phyloP scores from a whole-genome alignment of 73 alveolate genomes.

The Symbiodinium pilosum region DNA sequence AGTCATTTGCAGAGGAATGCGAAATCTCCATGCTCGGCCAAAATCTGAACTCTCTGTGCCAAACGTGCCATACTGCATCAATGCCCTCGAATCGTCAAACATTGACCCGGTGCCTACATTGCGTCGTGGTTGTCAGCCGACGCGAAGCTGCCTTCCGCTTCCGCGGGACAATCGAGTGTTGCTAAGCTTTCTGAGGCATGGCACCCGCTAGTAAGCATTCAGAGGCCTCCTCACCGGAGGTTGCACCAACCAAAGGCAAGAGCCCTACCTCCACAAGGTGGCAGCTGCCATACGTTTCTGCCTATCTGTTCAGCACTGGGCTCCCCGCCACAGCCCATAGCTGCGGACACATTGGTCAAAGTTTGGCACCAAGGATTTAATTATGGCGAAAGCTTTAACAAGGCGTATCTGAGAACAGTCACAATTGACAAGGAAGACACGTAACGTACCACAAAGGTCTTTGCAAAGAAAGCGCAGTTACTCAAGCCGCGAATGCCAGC shows the following conservation, averaged over 20 bases:
- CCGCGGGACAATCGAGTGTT: no score
- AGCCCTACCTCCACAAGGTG: not conserved
- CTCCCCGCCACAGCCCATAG: not conserved
- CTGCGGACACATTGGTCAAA: not conserved
- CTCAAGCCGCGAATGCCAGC: not conserved
- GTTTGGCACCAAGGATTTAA: no score
- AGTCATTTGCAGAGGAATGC: no score
- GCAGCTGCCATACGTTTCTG: no score
- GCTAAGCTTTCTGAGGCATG: no score
- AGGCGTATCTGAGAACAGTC: no score
- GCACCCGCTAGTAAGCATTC: no score
- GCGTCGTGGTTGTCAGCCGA: slow-evolving; percentile 31
- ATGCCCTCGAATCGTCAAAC: not conserved
- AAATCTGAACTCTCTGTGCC: not conserved
- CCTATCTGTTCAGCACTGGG: no score
- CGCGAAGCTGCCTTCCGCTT: not conserved
- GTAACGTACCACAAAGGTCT: no score
- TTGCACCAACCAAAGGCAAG: not conserved
- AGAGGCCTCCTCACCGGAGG: not conserved
- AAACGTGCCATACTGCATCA: not conserved
- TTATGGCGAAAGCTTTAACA: no score
- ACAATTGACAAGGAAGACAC: no score
- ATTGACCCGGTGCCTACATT: slow-evolving; percentile 15
- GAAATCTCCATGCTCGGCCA: no score
- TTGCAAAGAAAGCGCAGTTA: not conserved